Conservation (phyloP, 73 alveolate species). For the Halteria grandinella region DNA sequence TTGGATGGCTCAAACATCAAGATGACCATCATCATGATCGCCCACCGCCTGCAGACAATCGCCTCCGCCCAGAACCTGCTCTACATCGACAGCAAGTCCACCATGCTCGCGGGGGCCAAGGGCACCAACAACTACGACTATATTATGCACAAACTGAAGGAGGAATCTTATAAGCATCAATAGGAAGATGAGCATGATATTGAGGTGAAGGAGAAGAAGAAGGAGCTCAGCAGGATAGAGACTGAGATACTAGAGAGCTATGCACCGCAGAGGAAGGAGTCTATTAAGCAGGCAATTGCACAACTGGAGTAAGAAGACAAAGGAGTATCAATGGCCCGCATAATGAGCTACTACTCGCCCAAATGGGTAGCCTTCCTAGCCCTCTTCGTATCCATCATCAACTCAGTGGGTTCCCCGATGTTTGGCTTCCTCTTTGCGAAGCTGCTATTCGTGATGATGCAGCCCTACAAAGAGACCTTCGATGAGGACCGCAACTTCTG, state of each 20-base stretch:
- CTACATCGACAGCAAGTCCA: neutral
- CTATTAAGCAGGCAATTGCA: too few species aligned
- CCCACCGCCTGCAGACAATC: conserved; percentile 86
- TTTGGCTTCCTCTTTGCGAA: conserved; percentile 10
- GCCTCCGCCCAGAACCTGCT: conserved; percentile 13
- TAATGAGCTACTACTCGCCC: conserved; percentile 22
- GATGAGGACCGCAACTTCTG: neutral
- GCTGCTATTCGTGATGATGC: neutral
- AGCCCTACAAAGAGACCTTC: neutral
- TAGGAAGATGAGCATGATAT: conserved; percentile 14
- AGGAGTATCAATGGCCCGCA: neutral
- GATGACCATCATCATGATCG: conserved; percentile 82
- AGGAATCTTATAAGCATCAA: conserved; percentile 8
- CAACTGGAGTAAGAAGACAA: neutral
- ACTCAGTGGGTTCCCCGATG: conserved; percentile 1
- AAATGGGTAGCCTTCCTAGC: neutral
- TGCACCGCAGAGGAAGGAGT: too few species aligned
- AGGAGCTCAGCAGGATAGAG: conserved; percentile 38
- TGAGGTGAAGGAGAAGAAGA: too few species aligned
- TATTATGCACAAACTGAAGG: neutral
- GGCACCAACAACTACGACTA: neutral
- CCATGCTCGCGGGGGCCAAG: neutral
- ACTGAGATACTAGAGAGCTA: too few species aligned
- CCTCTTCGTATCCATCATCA: neutral
- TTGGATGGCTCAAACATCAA: conserved; percentile 68